phyloP scores from a whole-genome alignment of 2,329 filamentous ascomycete species.

The Neonectria punicea region DNA sequence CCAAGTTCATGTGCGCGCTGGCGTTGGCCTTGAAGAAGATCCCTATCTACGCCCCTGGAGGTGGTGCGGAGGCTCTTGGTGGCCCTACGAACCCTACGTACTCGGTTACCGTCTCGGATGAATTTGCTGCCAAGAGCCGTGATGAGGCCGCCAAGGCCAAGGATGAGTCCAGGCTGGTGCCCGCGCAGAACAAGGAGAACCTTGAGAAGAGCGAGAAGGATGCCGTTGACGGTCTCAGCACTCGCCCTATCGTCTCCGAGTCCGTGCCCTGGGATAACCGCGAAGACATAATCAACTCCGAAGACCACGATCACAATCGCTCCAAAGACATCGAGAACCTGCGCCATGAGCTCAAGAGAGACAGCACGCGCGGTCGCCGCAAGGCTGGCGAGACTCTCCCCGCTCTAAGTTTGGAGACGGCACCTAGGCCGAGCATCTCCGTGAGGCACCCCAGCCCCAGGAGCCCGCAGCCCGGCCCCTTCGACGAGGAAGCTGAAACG shows the following conservation, averaged over 20 bases:
- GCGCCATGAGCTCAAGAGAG: conserved; percentile 51
- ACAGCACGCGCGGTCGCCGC: conserved; percentile 61
- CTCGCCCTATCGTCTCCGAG: conserved; percentile 44
- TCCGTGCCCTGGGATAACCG: conserved; percentile 39
- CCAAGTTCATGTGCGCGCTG: conserved; percentile 97
- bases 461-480: conserved; percentile 48
- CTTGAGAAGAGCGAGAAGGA: conserved; percentile 53
- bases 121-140: conserved; percentile 72
- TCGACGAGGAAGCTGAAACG: conserved; percentile 57
- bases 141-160: conserved; percentile 68
- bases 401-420: conserved; percentile 44
- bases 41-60: conserved; percentile 85
- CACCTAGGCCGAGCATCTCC: conserved; percentile 37
- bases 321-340: conserved; percentile 53
- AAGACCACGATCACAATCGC: conserved; percentile 46
- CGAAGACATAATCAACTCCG: conserved; percentile 39
- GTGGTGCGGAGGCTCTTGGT: conserved; percentile 70
- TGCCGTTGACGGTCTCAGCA: conserved; percentile 59
- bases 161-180: conserved; percentile 73
- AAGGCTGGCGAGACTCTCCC: conserved; percentile 60
- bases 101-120: conserved; percentile 79
- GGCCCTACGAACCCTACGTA: conserved; percentile 82
- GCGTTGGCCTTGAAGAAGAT: conserved; percentile 86
- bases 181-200: conserved; percentile 49
- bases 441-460: conserved; percentile 44